Evolutionary conservation across 805 yeast genomes (phyloP).

Genomic region (Danielia reshetovae): DNA sequence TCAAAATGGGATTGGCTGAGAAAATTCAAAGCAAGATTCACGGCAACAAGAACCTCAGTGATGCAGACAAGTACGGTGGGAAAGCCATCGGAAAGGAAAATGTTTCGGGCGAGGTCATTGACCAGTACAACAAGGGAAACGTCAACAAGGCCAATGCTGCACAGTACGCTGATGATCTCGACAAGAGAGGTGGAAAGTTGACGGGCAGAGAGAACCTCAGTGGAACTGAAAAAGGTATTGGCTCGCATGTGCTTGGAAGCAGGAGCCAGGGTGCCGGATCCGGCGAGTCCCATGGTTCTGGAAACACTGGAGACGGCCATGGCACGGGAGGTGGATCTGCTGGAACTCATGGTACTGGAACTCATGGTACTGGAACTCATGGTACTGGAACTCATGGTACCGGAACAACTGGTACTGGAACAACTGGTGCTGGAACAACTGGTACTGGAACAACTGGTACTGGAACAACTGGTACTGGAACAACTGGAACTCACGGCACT

Average conservation of each 20-base stretch:
- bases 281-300: neutral
- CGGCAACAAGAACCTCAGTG: conserved; percentile 24
- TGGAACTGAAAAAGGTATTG: conserved; percentile 25
- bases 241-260: conserved; percentile 21
- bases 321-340: conserved; percentile 1
- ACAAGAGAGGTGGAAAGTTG: conserved; percentile 20
- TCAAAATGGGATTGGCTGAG: conserved; percentile 36
- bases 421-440: conserved; percentile 9
- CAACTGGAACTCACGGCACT: too few relatives aligned
- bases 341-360: too few relatives aligned
- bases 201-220: conserved; percentile 14
- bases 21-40: conserved; percentile 27
- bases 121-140: conserved; percentile 29
- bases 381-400: too few relatives aligned
- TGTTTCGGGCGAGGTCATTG: conserved; percentile 23
- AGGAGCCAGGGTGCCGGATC: conserved; percentile 3
- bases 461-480: too few relatives aligned
- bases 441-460: conserved; percentile 12
- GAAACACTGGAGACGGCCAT: conserved; percentile 3
- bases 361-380: conserved; percentile 8
- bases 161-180: conserved; percentile 25
- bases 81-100: conserved; percentile 26
- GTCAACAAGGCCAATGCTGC: conserved; percentile 25
- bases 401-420: conserved; percentile 8
- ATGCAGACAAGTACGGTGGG: conserved; percentile 28